phyloP scores from a whole-genome alignment of 2,329 filamentous ascomycete species.

The Cercospora zeae-maydis region DNA sequence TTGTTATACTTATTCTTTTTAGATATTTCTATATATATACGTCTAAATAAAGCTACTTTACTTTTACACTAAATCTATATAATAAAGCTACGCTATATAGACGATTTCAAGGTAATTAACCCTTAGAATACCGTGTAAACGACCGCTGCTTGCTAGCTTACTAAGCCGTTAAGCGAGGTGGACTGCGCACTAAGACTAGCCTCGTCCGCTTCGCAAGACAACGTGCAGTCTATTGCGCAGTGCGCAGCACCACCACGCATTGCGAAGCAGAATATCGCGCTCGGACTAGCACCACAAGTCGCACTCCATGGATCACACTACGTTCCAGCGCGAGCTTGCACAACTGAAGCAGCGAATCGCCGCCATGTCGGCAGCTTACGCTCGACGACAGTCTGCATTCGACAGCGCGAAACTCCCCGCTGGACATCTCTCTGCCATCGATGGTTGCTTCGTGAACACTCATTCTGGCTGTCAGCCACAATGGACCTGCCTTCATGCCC shows the following conservation, averaged over 20 bases:
- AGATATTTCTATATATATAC: too few relatives aligned
- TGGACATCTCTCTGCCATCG: constrained; percentile 14
- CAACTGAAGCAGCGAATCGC: constrained; percentile 26
- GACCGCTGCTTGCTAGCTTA: too few relatives aligned
- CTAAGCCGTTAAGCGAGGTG: too few relatives aligned
- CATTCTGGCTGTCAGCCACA: not conserved
- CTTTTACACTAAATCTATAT: too few relatives aligned
- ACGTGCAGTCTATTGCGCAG: not conserved
- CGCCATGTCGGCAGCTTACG: constrained; percentile 21
- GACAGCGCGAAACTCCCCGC: constrained; percentile 14
- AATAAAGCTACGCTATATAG: too few relatives aligned
- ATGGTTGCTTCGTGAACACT: constrained; percentile 10
- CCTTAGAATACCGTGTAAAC: too few relatives aligned
- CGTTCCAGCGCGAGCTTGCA: constrained; percentile 27
- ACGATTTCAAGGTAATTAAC: too few relatives aligned
- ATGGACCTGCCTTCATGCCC: not conserved
- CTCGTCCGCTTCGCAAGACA: not conserved
- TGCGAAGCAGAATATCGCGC: not conserved
- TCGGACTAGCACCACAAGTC: not conserved
- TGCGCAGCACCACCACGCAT: not conserved
- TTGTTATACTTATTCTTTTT: too few relatives aligned
- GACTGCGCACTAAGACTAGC: too few relatives aligned
- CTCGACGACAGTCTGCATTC: constrained; percentile 1
- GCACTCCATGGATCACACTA: constrained; percentile 27
- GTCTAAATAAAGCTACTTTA: too few relatives aligned